A percentile compares a stretch with the other conserved stretches of the same genome.
These are phyloP conservation scores for Salmacisia buchloeana DNA, from an alignment of 1,284 basidiomycete genomes.

Conservation along the genomic window DNA sequence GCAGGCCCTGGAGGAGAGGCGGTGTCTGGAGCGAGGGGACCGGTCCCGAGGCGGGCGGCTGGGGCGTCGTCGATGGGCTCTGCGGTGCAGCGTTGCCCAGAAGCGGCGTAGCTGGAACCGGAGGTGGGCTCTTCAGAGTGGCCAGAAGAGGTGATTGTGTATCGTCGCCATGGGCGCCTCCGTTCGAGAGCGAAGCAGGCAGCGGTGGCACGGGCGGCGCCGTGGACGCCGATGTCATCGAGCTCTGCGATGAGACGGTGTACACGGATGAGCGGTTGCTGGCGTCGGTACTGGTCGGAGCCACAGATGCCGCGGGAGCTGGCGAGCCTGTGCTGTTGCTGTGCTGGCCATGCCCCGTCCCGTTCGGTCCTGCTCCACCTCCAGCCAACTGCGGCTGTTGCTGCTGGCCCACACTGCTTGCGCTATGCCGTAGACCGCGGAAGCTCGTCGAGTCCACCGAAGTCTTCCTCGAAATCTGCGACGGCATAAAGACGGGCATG, in stretches of 20 bases:
- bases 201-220: conserved; percentile 3
- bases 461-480: background rate
- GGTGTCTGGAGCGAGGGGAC: background rate
- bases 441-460: background rate
- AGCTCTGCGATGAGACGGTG: conserved; percentile 40
- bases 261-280: conserved; percentile 43
- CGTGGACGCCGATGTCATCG: conserved; percentile 26
- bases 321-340: no score
- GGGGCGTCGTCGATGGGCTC: background rate
- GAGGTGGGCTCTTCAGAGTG: background rate
- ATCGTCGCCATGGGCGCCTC: background rate
- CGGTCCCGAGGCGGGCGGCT: background rate
- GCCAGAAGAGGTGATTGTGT: background rate
- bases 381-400: no score
- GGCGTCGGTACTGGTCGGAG: conserved; percentile 24
- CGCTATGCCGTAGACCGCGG: no score
- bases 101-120: conserved; percentile 9
- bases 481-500: background rate
- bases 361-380: no score
- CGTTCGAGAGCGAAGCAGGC: background rate
- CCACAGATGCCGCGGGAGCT: conserved; percentile 18
- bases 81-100: background rate
- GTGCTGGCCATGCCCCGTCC: no score
- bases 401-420: no score
- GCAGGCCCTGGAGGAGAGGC: background rate